Percentiles rank a stretch among this genome's conserved stretches.
These are phyloP conservation scores for Shiraia bambusicola DNA, from an alignment of 2,329 filamentous ascomycete species.

Conservation along the genomic window DNA sequence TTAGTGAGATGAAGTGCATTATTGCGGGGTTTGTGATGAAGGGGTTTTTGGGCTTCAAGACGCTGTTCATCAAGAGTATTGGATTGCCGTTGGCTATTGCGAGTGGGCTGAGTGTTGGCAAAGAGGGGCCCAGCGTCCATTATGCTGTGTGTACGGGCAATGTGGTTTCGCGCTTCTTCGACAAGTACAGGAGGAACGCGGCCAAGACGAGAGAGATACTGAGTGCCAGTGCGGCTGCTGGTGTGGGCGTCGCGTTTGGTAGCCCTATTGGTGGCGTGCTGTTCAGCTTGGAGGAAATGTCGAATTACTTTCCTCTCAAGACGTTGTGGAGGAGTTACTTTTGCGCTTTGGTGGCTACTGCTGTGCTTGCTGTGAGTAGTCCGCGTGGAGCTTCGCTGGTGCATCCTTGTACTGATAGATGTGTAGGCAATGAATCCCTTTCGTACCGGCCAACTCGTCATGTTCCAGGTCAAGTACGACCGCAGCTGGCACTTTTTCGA, in stretches of 20 bases:
- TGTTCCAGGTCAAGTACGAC: constrained; percentile 98
- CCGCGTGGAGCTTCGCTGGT: neutral
- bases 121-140: constrained; percentile 97
- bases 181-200: constrained; percentile 87
- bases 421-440: constrained; percentile 89
- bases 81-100: constrained; percentile 89
- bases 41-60: constrained; percentile 90
- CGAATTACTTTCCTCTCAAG: constrained; percentile 92
- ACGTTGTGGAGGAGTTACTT: constrained; percentile 99
- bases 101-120: constrained; percentile 90
- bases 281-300: constrained; percentile 98
- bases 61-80: constrained; percentile 90
- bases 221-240: constrained; percentile 90
- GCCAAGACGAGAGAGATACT: constrained; percentile 94
- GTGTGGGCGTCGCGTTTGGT: constrained; percentile 94
- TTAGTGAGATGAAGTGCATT: constrained; percentile 99
- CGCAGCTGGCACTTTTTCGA: constrained; percentile 98
- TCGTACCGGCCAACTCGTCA: constrained; percentile 93
- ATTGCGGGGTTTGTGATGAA: constrained; percentile 99
- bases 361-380: constrained; percentile 72
- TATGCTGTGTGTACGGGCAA: constrained; percentile 98
- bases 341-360: constrained; percentile 91
- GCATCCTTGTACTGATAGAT: constrained; percentile 1
- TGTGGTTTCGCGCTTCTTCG: constrained; percentile 89
- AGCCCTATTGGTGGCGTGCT: constrained; percentile 95